phyloP scores from a whole-genome alignment of 352 stramenopile species.

The Globisporangium spiculum region DNA sequence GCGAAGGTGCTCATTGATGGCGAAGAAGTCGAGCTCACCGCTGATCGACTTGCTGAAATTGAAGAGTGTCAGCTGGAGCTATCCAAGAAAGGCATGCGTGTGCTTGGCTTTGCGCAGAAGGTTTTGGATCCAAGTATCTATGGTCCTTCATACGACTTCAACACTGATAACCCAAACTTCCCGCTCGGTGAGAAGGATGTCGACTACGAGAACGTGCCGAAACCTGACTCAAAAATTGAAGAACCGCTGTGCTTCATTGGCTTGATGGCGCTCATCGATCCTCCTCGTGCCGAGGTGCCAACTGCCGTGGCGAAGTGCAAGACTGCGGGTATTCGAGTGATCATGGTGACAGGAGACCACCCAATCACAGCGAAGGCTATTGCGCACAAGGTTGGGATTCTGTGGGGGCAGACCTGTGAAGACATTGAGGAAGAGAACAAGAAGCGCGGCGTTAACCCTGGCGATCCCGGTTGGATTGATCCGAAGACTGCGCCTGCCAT shows the following conservation, averaged over 20 bases:
- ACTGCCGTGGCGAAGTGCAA: slow-evolving; percentile 90
- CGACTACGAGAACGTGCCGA: slow-evolving; percentile 64
- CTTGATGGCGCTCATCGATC: slow-evolving; percentile 95
- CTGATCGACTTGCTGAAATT: slow-evolving; percentile 84
- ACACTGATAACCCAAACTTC: slow-evolving; percentile 81
- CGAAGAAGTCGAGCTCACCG: slow-evolving; percentile 85
- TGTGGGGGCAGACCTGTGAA: slow-evolving; percentile 84
- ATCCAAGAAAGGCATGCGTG: slow-evolving; percentile 71
- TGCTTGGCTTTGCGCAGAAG: slow-evolving; percentile 67
- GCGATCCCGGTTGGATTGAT: slow-evolving; percentile 75
- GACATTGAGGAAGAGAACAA: slow-evolving; percentile 82
- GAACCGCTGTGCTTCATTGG: slow-evolving; percentile 90
- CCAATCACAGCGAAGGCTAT: slow-evolving; percentile 92
- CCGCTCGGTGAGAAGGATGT: slow-evolving; percentile 81
- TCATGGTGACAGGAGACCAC: slow-evolving; percentile 95
- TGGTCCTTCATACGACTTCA: slow-evolving; percentile 59
- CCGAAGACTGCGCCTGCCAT: slow-evolving; percentile 71
- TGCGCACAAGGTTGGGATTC: slow-evolving; percentile 90
- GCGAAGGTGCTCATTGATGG: slow-evolving; percentile 45
- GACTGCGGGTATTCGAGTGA: slow-evolving; percentile 89
- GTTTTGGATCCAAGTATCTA: slow-evolving; percentile 49
- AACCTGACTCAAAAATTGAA: slow-evolving; percentile 67
- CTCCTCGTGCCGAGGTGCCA: slow-evolving; percentile 87
- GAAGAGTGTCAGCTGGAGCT: slow-evolving; percentile 46
- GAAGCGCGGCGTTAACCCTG: slow-evolving; percentile 47